Base-by-base conservation (phyloP, 2,329 filamentous ascomycete genomes). In the Pseudogymnoascus sp. region DNA sequence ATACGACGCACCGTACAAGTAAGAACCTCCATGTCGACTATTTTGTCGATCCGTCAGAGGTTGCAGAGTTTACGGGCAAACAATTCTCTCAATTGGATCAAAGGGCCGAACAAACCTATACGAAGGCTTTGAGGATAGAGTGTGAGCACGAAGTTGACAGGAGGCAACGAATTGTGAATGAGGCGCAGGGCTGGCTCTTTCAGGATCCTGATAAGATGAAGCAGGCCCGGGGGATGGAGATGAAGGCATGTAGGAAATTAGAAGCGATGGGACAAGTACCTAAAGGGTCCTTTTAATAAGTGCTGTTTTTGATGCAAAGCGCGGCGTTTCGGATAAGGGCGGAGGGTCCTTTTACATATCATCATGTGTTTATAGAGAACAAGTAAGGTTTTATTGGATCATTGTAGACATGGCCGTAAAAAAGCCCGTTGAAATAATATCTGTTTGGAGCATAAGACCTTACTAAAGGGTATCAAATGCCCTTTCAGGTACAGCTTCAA, bases 31-130 rank as follows among this genome's bases (percentile, higher is more conserved):
- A 86, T 58, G 79, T 95, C 58, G 82, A 89, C 62, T 99, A 97
- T 76, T 99, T 82, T 69, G 81, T 97, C 63, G 86, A 95, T 70
- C 91, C 91, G 0, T 71, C 73, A 3, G 92, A 96, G 26, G 81
- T 96, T 28, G 79, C 82, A 26, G 82, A 86, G 34, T 92, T 84
- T 71, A 85, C 80, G 60, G 73, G 80, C 9, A 79, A 82, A 60
- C 88, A 94, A 71, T 82, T 95, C 69, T 76, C 77, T 55, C 81
- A 86, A 66, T 76, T 99, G 30, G 94, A 97, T 71, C 80, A 83
- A 65, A 79, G 79, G 60, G 94, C 91, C 52, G 92, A 97, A 71
- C 74, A 81, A 3, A 82, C 83, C 37, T 89, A 89, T 64, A 77
- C 96, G 38, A 79, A 82, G 57, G 78, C 79, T 34, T 73, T 96